Conservation (phyloP, 2,329 filamentous ascomycete genomes). For the Fusarium neocosmosporiellum region DNA sequence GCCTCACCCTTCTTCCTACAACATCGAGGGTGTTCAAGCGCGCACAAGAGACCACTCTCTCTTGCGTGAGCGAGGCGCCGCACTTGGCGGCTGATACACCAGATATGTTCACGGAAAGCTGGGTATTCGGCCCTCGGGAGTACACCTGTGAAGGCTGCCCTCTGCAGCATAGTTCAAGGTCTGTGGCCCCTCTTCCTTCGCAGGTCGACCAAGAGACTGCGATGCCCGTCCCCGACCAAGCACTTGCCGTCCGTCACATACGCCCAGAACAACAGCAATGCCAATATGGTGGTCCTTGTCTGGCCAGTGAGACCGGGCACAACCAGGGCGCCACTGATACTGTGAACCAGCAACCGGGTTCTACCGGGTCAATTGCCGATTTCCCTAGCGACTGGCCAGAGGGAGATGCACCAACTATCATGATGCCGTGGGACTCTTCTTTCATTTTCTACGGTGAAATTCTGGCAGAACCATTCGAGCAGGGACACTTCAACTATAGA, state of each 20-base stretch:
- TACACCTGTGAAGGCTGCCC: not conserved
- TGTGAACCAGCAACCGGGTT: not conserved
- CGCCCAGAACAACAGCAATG: not conserved
- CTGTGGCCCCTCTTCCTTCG: not conserved
- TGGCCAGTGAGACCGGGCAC: not conserved
- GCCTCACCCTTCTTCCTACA: not conserved
- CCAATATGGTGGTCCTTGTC: not conserved
- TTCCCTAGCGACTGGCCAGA: not conserved
- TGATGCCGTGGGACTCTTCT: not conserved
- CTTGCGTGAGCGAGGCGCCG: not conserved
- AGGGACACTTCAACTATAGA: not conserved
- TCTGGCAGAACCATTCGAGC: not conserved
- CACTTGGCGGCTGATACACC: not conserved
- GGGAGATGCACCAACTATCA: not conserved
- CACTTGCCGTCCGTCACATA: not conserved
- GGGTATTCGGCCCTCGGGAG: not conserved
- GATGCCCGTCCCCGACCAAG: not conserved
- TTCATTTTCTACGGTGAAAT: not conserved
- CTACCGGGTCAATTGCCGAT: not conserved
- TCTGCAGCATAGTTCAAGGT: not conserved
- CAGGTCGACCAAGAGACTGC: not conserved
- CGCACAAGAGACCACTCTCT: not conserved
- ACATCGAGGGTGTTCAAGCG: not conserved
- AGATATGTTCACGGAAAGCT: not conserved
- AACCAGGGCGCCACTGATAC: not conserved